A percentile compares a stretch with the other conserved stretches of the same genome.
Conservation (phyloP, 345 rosid species). For the Carallia pectinifolia region DNA sequence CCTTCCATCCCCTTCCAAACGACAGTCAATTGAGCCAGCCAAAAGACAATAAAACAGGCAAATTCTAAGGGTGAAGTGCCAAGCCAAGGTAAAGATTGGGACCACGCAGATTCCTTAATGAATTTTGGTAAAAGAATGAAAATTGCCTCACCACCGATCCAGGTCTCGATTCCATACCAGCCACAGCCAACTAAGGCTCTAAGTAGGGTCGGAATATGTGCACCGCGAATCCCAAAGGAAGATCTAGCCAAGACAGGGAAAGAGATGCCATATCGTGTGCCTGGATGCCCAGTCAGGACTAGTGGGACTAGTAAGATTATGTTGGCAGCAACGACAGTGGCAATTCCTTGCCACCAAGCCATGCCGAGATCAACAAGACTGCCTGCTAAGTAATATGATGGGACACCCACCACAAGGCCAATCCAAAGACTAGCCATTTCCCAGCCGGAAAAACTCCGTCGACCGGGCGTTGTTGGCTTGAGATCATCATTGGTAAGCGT, state of each 20-base stretch:
- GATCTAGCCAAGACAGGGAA: slow-evolving; percentile 93
- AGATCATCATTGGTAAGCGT: slow-evolving; percentile 82
- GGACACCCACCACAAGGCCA: slow-evolving; percentile 96
- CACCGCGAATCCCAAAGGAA: slow-evolving; percentile 77
- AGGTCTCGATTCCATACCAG: slow-evolving; percentile 96
- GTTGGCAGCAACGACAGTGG: slow-evolving; percentile 81
- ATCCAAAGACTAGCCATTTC: slow-evolving; percentile 96
- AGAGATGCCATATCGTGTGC: slow-evolving; percentile 68
- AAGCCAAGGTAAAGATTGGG: slow-evolving; percentile 60
- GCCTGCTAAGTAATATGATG: slow-evolving; percentile 85
- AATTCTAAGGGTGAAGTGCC: slow-evolving; percentile 89
- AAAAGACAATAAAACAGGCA: slow-evolving; percentile 71
- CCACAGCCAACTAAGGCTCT: slow-evolving; percentile 93
- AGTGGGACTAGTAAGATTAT: slow-evolving; percentile 60
- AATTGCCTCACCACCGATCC: slow-evolving; percentile 97
- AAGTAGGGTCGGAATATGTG: slow-evolving; percentile 78
- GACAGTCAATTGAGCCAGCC: slow-evolving; percentile 68
- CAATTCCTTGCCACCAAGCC: slow-evolving; percentile 99
- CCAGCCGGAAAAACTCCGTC: slow-evolving; percentile 63
- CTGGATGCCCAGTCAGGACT: slow-evolving; percentile 86
- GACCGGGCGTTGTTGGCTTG: slow-evolving; percentile 55
- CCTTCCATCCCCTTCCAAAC: slow-evolving; percentile 84
- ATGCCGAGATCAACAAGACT: slow-evolving; percentile 89
- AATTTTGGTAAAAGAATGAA: slow-evolving; percentile 67
- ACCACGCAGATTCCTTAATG: slow-evolving; percentile 44